A percentile compares a stretch with the other conserved stretches of the same genome.
Evolutionary conservation across 768 basidiomycete species (phyloP).

Genomic region (Pulveroboletus sp.): DNA sequence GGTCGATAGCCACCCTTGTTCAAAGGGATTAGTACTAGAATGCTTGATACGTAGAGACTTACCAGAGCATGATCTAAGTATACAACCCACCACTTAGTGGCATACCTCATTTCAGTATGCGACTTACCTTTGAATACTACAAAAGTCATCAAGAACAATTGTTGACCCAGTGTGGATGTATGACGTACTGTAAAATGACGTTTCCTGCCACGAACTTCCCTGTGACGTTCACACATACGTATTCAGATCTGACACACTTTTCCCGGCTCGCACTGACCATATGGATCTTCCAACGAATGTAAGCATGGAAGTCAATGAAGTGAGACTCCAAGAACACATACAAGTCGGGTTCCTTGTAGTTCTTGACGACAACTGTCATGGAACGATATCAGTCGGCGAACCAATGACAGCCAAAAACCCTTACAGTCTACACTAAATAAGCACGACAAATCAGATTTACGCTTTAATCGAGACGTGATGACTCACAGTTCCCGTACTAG

Average conservation of each 20-base stretch:
- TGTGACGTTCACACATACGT: constrained; percentile 28
- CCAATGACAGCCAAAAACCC: constrained; percentile 13
- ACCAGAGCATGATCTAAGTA: constrained; percentile 85
- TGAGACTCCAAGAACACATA: constrained; percentile 35
- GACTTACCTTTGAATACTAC: constrained; percentile 73
- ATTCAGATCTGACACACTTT: constrained; percentile 21
- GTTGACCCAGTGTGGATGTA: background rate
- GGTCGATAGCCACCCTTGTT: constrained; percentile 86
- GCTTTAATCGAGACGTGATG: background rate
- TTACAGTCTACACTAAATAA: constrained; percentile 63
- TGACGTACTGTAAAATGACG: constrained; percentile 75
- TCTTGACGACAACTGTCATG: constrained; percentile 61
- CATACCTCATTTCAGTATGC: background rate
- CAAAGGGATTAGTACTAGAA: constrained; percentile 1
- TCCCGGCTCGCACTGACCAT: constrained; percentile 52
- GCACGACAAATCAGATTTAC: background rate
- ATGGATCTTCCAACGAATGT: constrained; percentile 53
- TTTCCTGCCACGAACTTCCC: constrained; percentile 87
- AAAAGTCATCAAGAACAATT: background rate
- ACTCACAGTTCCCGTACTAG: constrained; percentile 72
- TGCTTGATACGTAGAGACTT: constrained; percentile 15
- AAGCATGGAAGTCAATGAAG: constrained; percentile 3
- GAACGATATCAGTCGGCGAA: background rate
- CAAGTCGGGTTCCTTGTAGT: constrained; percentile 74
- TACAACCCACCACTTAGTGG: constrained; percentile 5